These are phyloP conservation scores for Nakazawaea ishiwadae DNA, from an alignment of 805 yeast genomes.

Conservation along the genomic window DNA sequence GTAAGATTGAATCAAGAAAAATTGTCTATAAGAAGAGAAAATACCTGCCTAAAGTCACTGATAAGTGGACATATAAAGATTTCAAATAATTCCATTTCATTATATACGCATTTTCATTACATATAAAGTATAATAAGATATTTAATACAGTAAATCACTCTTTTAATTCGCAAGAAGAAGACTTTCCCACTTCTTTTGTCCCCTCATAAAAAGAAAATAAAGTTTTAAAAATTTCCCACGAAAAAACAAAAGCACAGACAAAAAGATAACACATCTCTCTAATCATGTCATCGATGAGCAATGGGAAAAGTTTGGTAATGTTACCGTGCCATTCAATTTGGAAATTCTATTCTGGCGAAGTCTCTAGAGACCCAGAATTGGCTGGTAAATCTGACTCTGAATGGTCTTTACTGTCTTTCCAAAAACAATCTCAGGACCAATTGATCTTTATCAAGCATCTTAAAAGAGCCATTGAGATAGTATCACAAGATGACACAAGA, in stretches of 20 bases:
- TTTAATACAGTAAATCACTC: no score
- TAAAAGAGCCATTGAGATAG: slow-evolving; percentile 32
- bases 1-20: slow-evolving; percentile 81
- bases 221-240: no score
- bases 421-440: slow-evolving; percentile 66
- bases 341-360: no score
- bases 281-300: no score
- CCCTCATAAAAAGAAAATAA: no score
- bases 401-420: slow-evolving; percentile 69
- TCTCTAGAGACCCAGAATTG: no score
- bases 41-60: slow-evolving; percentile 72
- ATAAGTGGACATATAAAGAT: slow-evolving; percentile 92
- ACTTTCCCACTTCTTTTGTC: no score
- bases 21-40: slow-evolving; percentile 62
- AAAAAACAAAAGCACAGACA: not conserved
- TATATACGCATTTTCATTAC: not conserved
- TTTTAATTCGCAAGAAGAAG: no score
- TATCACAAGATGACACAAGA: slow-evolving; percentile 26
- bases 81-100: slow-evolving; percentile 42
- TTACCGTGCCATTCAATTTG: slow-evolving; percentile 53
- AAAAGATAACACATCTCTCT: not conserved
- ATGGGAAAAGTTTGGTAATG: slow-evolving; percentile 5
- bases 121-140: no score
- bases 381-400: slow-evolving; percentile 46
- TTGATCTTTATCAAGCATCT: slow-evolving; percentile 62